Percentiles rank a stretch among this genome's conserved stretches.
These are phyloP conservation scores for Hyaloscypha variabilis DNA, from an alignment of 495 filamentous ascomycete species.

Conservation along the genomic window DNA sequence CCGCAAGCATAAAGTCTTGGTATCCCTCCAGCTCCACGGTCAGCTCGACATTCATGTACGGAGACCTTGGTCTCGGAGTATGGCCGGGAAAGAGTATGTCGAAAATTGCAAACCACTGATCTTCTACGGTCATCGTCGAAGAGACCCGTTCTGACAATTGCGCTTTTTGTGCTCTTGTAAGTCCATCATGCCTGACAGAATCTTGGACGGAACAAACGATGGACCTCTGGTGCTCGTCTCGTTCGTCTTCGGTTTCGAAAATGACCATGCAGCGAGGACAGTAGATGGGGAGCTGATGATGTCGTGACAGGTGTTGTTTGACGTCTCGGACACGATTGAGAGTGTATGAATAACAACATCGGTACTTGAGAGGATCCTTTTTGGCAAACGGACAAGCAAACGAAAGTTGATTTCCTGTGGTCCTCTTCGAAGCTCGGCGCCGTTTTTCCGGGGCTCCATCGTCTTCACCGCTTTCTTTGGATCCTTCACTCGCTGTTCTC, in stretches of 20 bases:
- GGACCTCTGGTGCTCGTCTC: conserved; percentile 1
- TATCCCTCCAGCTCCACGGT: conserved; percentile 1
- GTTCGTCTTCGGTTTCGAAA: conserved; percentile 4
- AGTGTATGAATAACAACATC: neutral
- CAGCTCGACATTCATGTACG: conserved; percentile 4
- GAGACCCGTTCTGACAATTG: conserved; percentile 5
- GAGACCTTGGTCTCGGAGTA: conserved; percentile 1
- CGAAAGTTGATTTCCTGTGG: conserved; percentile 7
- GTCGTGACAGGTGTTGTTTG: conserved; percentile 1
- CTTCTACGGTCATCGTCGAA: conserved; percentile 1
- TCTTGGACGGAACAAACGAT: neutral
- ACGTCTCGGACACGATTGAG: conserved; percentile 7
- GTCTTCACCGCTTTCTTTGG: conserved; percentile 4
- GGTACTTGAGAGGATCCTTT: conserved; percentile 10
- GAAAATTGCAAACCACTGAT: conserved; percentile 13
- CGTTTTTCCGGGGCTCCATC: conserved; percentile 10
- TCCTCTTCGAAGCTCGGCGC: neutral
- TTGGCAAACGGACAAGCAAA: conserved; percentile 19
- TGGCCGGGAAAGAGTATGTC: conserved; percentile 12
- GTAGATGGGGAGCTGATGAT: conserved; percentile 9
- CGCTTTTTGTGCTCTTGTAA: conserved; percentile 7
- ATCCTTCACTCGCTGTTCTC: neutral
- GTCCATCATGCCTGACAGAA: conserved; percentile 3
- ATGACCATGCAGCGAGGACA: conserved; percentile 8
- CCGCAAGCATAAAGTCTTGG: conserved; percentile 1